These are phyloP conservation scores for Beauveria varroae DNA, from an alignment of 2,329 filamentous ascomycete species.

Conservation along the genomic window DNA sequence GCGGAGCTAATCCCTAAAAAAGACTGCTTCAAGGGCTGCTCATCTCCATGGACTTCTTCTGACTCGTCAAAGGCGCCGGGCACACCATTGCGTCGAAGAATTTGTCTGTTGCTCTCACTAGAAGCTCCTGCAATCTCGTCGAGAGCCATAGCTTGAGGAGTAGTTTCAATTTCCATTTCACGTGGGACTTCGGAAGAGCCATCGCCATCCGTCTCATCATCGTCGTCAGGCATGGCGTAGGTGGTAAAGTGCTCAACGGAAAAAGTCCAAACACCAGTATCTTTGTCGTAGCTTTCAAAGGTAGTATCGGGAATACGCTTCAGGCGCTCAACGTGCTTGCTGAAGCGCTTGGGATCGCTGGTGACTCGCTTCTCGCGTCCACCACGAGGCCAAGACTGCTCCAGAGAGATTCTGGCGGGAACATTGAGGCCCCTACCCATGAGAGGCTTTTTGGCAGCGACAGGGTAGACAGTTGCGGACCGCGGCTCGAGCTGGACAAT, in stretches of 20 bases:
- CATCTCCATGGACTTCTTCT: slow-evolving; percentile 46
- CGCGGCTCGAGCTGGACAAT: slow-evolving; percentile 73
- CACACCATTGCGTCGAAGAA: slow-evolving; percentile 44
- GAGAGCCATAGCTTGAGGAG: slow-evolving; percentile 17
- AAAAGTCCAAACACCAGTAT: slow-evolving; percentile 85
- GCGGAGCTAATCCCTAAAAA: slow-evolving; percentile 91
- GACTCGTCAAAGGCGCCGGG: slow-evolving; percentile 76
- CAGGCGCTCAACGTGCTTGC: slow-evolving; percentile 77
- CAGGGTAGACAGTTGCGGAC: slow-evolving; percentile 80
- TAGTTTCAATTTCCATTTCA: slow-evolving; percentile 28
- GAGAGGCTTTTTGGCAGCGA: slow-evolving; percentile 68
- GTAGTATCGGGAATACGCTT: slow-evolving; percentile 72
- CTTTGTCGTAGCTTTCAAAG: slow-evolving; percentile 71
- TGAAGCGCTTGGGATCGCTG: slow-evolving; percentile 54
- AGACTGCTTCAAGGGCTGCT: slow-evolving; percentile 56
- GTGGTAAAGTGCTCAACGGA: slow-evolving; percentile 94
- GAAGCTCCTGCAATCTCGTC: slow-evolving; percentile 19
- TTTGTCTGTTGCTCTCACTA: slow-evolving; percentile 51
- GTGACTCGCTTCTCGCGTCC: slow-evolving; percentile 48
- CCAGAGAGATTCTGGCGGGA: slow-evolving; percentile 76
- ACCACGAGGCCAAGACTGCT: slow-evolving; percentile 83
- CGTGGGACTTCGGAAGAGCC: slow-evolving; percentile 12
- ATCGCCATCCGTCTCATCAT: slow-evolving; percentile 36
- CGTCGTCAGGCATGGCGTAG: slow-evolving; percentile 73
- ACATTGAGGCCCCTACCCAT: slow-evolving; percentile 87